Base-by-base conservation (phyloP, 2,329 filamentous ascomycete genomes). In the Didymella glomerata region DNA sequence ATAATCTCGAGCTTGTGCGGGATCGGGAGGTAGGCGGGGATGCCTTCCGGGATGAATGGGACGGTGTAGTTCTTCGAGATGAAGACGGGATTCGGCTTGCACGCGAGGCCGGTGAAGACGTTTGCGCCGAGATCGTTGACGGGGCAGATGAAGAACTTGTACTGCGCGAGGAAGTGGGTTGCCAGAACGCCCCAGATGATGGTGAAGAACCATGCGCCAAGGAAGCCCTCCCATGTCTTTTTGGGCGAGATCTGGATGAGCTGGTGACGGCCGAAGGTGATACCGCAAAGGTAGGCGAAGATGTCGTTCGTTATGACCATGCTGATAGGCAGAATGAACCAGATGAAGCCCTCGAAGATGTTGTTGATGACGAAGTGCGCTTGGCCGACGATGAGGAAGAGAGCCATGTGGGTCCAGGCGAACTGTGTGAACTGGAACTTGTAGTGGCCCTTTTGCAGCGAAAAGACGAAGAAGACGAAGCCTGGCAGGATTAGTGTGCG, bases 331-430 rank as follows among this genome's bases (percentile, higher is more conserved):
- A 99, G 81, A 85, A 98, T 97, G 84, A 99, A 98, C 95, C 95
- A 99, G 77, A 99, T 96, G 91, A 99, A 93, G 81, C 95, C 95
- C 81, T 99, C 95, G 70, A 99, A 96, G 66, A 99, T 90, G 79
- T 99, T 99, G 85, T 99, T 99, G 92, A 99, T 98, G 81, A 98
- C 92, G 78, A 99, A 99, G 78, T 99, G 95, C 14, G 95, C 93
- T 79, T 99, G 93, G 6, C 97, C 93, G 38, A 98, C 94, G 71
- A 99, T 97, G 72, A 99, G 84, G 82, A 96, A 98, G 20, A 99
- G 86, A 5, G 96, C 95, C 93, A 99, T 98, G 78, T 99, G 95
- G 14, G 95, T 98, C 95, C 95, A 99, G 53, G 93, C 95, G 73
- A 98, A 99, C 79, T 99, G 95, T 63, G 93, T 97, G 80, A 99